Evolutionary conservation across 257 asterid species (phyloP).

Genomic region (Henckelia pumila): DNA sequence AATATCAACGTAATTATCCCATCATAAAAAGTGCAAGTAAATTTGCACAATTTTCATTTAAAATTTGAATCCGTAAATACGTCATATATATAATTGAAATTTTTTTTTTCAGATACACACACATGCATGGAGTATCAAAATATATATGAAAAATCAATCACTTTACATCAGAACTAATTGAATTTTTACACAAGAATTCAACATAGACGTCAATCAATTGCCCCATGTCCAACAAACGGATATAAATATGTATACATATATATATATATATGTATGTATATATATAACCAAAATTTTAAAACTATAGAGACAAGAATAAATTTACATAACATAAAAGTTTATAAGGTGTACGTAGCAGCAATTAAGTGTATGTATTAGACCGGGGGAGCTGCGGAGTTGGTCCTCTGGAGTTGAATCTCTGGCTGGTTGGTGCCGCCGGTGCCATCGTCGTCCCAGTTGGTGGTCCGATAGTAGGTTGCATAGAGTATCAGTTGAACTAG

Average conservation of each 20-base stretch:
- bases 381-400: not conserved
- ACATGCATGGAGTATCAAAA: too few species aligned
- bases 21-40: too few species aligned
- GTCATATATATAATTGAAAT: too few species aligned
- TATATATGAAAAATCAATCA: too few species aligned
- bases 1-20: too few species aligned
- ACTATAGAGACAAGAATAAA: not conserved
- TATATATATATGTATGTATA: too few species aligned
- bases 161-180: not conserved
- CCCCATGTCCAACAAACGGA: not conserved
- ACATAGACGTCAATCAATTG: not conserved
- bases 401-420: conserved; percentile 10
- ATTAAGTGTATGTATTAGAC: not conserved
- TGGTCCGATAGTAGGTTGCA: conserved; percentile 37
- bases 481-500: conserved; percentile 41
- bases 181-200: not conserved
- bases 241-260: too few species aligned
- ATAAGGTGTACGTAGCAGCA: not conserved
- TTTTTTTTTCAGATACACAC: not conserved
- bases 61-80: too few species aligned
- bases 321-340: too few species aligned
- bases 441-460: conserved; percentile 48
- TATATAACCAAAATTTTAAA: not conserved
- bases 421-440: not conserved
- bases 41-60: too few species aligned